phyloP scores from a whole-genome alignment of 148 eudicot genomes.

The Silene uniflora region DNA sequence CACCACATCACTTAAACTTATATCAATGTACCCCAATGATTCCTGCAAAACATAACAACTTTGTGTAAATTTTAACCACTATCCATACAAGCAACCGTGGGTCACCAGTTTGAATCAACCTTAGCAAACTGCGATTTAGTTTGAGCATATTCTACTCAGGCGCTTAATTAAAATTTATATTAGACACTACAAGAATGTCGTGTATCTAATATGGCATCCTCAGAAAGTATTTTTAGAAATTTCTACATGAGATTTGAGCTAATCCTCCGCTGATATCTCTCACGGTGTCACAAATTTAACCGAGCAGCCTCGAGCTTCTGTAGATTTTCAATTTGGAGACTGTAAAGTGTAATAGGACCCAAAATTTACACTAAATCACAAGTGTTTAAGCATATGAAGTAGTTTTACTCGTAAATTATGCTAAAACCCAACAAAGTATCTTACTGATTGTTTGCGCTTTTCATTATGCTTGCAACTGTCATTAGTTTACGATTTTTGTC shows the following conservation, averaged over 20 bases:
- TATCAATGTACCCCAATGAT: constrained; percentile 71
- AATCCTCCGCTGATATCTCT: no score
- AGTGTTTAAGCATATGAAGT: no score
- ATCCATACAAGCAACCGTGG: not conserved
- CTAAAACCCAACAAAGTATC: no score
- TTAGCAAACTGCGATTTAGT: not conserved
- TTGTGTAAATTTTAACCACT: not conserved
- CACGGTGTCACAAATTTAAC: no score
- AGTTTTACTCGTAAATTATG: no score
- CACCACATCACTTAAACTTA: constrained; percentile 66
- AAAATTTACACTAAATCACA: no score
- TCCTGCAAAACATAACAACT: constrained; percentile 43
- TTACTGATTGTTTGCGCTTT: no score
- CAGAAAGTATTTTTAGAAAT: not conserved
- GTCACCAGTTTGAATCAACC: not conserved
- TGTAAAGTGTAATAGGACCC: not conserved
- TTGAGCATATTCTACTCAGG: not conserved
- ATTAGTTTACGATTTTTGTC: not conserved
- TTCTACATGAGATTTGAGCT: not conserved
- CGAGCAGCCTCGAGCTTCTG: no score
- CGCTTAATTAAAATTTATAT: no score
- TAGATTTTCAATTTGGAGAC: no score
- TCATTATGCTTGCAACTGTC: not conserved
- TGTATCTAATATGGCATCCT: no score
- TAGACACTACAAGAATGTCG: no score